Conservation (phyloP, 352 stramenopile genomes). For the Phytophthora cajani region DNA sequence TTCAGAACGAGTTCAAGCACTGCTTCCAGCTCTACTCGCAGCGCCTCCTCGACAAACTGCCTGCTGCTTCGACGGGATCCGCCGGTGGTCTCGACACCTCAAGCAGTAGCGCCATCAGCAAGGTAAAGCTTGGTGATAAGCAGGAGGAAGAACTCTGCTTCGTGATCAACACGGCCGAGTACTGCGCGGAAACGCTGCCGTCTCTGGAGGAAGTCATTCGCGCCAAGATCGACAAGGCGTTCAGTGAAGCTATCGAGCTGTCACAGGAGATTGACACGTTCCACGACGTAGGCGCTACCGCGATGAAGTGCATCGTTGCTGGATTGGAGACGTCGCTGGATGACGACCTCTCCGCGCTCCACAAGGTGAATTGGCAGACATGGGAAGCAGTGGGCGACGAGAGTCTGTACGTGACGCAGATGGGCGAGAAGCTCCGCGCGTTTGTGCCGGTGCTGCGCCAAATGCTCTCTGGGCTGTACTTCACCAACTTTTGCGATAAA, state of each 20-base stretch:
- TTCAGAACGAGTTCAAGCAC: constrained; percentile 95
- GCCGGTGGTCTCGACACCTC: constrained; percentile 30
- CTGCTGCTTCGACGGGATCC: constrained; percentile 37
- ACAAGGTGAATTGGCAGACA: constrained; percentile 92
- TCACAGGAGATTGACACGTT: constrained; percentile 95
- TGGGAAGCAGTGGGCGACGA: constrained; percentile 97
- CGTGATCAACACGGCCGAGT: constrained; percentile 98
- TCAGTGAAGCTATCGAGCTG: constrained; percentile 94
- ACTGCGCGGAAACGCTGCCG: constrained; percentile 97
- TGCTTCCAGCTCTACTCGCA: constrained; percentile 82
- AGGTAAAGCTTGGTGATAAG: constrained; percentile 82
- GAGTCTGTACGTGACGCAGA: constrained; percentile 93
- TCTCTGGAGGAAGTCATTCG: constrained; percentile 97
- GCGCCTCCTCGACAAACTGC: constrained; percentile 77
- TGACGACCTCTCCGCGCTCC: constrained; percentile 89
- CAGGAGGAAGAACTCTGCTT: constrained; percentile 97
- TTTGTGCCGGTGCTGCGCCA: constrained; percentile 93
- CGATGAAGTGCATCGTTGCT: constrained; percentile 95
- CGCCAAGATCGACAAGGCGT: constrained; percentile 95
- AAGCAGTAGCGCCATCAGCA: constrained; percentile 27
- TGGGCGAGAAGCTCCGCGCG: constrained; percentile 92
- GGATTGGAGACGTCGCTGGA: constrained; percentile 93
- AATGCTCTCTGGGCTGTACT: constrained; percentile 94
- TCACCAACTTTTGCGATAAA: constrained; percentile 98
- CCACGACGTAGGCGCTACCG: constrained; percentile 94